Conservation (phyloP, 179 eudicot species). For the Dionaea muscipula region DNA sequence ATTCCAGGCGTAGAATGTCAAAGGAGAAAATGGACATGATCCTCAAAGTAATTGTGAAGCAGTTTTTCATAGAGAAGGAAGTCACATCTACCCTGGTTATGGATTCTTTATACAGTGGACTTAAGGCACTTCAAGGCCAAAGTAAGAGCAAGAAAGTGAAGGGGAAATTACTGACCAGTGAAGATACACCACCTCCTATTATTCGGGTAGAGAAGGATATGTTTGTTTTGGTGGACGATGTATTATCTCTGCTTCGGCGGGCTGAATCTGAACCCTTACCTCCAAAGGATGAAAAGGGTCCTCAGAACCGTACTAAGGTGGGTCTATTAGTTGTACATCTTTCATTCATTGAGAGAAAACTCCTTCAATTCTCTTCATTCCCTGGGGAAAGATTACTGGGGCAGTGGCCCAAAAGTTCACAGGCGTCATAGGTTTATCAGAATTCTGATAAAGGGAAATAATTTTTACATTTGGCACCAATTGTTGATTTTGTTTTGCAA, state of each 20-base stretch:
- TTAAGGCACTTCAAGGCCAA: conserved; percentile 79
- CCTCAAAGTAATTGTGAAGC: conserved; percentile 64
- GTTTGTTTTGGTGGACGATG: conserved; percentile 83
- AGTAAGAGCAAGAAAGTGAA: conserved; percentile 46
- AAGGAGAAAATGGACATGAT: conserved; percentile 67
- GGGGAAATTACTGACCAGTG: conserved; percentile 36
- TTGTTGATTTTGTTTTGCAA: too few relatives aligned
- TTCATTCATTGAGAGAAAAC: too few relatives aligned
- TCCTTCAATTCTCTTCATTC: too few relatives aligned
- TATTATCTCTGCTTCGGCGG: conserved; percentile 67
- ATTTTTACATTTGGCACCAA: too few relatives aligned
- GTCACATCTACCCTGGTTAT: conserved; percentile 94
- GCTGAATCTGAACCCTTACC: conserved; percentile 89
- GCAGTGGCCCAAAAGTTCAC: too few relatives aligned
- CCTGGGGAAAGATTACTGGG: too few relatives aligned
- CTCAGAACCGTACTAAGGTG: conserved; percentile 93
- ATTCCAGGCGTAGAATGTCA: conserved; percentile 56
- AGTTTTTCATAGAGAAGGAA: conserved; percentile 87
- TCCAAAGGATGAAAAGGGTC: conserved; percentile 94
- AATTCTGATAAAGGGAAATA: too few relatives aligned
- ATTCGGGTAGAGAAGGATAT: conserved; percentile 59
- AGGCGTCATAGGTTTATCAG: too few relatives aligned
- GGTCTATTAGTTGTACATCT: too few relatives aligned
- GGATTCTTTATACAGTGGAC: conserved; percentile 96
- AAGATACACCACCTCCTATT: conserved; percentile 56